phyloP scores from a whole-genome alignment of 768 basidiomycete genomes.

The Termitomyces sp. region DNA sequence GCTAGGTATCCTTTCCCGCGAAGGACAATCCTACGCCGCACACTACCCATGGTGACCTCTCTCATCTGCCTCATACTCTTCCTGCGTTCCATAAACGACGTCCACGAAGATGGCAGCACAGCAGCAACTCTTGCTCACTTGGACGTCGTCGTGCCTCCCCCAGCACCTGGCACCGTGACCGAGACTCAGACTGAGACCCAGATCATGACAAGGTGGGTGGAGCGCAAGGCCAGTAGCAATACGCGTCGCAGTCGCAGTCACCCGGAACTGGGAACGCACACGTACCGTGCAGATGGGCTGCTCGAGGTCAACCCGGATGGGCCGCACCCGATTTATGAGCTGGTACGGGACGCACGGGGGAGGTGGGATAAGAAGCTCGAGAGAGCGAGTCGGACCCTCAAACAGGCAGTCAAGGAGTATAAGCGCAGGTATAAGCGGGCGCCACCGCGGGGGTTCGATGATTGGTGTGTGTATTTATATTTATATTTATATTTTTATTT shows the following conservation, averaged over 20 bases:
- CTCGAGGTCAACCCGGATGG: slow-evolving; percentile 36
- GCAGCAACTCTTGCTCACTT: background rate
- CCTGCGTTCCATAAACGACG: background rate
- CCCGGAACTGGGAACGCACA: slow-evolving; percentile 20
- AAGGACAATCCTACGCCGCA: background rate
- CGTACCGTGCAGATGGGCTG: slow-evolving; percentile 33
- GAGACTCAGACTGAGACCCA: background rate
- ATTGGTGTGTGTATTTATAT: background rate
- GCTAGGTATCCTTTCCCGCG: background rate
- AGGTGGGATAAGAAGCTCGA: slow-evolving; percentile 57
- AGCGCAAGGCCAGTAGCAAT: background rate
- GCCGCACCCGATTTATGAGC: slow-evolving; percentile 71
- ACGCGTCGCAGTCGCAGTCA: too few species aligned
- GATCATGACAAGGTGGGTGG: background rate
- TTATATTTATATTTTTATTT: background rate
- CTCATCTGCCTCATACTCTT: background rate
- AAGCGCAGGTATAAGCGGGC: slow-evolving; percentile 61
- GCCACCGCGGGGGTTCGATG: slow-evolving; percentile 82
- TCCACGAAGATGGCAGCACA: background rate
- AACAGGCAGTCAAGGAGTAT: slow-evolving; percentile 75
- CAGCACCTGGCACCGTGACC: background rate
- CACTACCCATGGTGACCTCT: background rate
- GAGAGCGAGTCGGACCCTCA: slow-evolving; percentile 70
- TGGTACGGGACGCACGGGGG: slow-evolving; percentile 67
- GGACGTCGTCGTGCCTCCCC: background rate